phyloP scores from a whole-genome alignment of 2,329 filamentous ascomycete genomes.

The Mycogone perniciosa region DNA sequence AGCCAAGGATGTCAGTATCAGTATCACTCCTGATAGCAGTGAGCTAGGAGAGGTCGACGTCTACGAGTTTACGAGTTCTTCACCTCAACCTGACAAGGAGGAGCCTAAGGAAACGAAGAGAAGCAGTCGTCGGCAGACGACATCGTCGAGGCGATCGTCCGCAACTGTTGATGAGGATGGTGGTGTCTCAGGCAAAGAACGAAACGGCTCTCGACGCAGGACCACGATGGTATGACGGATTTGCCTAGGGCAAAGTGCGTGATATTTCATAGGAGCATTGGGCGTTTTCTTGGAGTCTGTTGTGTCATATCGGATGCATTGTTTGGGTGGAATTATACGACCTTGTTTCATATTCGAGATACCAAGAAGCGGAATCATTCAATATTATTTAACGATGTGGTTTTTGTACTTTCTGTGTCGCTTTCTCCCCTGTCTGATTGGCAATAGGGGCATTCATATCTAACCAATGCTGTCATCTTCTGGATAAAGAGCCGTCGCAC shows the following conservation, averaged over 20 bases:
- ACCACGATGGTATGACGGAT: conserved; percentile 53
- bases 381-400: conserved; percentile 25
- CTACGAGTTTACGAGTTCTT: conserved; percentile 49
- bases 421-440: conserved; percentile 16
- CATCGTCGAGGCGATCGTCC: conserved; percentile 33
- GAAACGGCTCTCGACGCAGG: conserved; percentile 39
- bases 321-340: conserved; percentile 22
- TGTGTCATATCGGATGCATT: conserved; percentile 16
- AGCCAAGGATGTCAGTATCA: conserved; percentile 14
- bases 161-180: conserved; percentile 34
- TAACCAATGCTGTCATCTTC: conserved; percentile 13
- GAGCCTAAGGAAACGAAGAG: conserved; percentile 21
- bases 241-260: conserved; percentile 12
- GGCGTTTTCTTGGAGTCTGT: conserved; percentile 24
- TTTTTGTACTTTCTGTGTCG: conserved; percentile 16
- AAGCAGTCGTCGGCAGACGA: conserved; percentile 26
- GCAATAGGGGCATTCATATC: conserved; percentile 11
- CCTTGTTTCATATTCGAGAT: conserved; percentile 28
- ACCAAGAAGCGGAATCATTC: conserved; percentile 30
- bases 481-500: conserved; percentile 1
- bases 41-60: conserved; percentile 36
- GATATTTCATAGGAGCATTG: conserved; percentile 19
- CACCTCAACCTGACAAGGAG: conserved; percentile 33
- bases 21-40: conserved; percentile 16
- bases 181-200: conserved; percentile 21